Evolutionary conservation across 2,329 filamentous ascomycete genomes (phyloP), one percentile per base, ranked within the genome.

Genomic region (Pestalotiopsis sp.): DNA sequence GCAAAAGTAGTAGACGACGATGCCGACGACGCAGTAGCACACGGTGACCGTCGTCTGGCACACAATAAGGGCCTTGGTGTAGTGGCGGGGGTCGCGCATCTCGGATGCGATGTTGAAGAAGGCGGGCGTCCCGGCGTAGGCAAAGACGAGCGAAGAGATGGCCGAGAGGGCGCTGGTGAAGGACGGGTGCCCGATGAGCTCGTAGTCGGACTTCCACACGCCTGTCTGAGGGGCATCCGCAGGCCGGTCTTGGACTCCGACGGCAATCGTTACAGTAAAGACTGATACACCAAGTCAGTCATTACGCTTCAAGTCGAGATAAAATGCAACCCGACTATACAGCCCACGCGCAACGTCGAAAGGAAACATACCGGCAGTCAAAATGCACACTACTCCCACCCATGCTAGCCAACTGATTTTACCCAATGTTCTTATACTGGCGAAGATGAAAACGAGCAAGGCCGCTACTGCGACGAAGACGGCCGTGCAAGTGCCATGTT

Each of bases 401-500:
- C 40, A 49, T 5, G 45, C 40, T 12, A 56, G 62, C 62, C 62
- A 65, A 56, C 40, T 65, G 20, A 65, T 65, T 38, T 65, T 65
- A 2, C 38, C 62, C 40, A 45, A 23, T 4, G 62, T 65, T 5
- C 62, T 38, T 6, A 65, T 65, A 38, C 62, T 49, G 12, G 62
- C 3, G 38, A 56, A 5, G 12, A 12, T 20, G 23, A 65, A 56
- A 14, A 56, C 49, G 20, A 17, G n/a, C 4, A 65, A n/a, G 38
- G 62, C 45, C 17, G 40, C 62, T 17, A 65, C 40, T 4, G 45
- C 38, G 20, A 45, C 45, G 20, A 65, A 65, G 7, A 56, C 62
- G 17, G 45, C 62, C 13, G 62, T 49, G 12, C 62, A 65, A 9
- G 62, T 36, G 14, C 38, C 62, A 38, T 65, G 62, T 14, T 49